Conservation (phyloP, 345 rosid genomes). For the Aquilaria sinensis region DNA sequence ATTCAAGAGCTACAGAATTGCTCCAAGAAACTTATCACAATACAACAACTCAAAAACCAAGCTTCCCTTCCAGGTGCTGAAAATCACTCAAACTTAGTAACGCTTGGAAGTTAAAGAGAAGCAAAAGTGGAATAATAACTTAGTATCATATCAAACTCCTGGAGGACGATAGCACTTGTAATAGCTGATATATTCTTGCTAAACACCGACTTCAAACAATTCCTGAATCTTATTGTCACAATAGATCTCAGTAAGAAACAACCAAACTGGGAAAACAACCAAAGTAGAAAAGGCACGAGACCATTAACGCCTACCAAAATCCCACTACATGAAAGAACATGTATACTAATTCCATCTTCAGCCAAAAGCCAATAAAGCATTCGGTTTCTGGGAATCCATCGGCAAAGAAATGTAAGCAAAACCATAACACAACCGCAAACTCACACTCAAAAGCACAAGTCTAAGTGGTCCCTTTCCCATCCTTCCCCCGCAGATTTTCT, state of each 20-base stretch:
- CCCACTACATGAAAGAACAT: not conserved
- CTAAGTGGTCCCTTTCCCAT: not conserved
- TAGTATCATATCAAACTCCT: too few relatives aligned
- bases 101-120: too few relatives aligned
- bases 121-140: too few relatives aligned
- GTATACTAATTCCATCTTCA: not conserved
- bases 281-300: not conserved
- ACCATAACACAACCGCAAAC: not conserved
- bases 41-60: not conserved
- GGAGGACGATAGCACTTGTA: too few relatives aligned
- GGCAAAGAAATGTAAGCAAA: not conserved
- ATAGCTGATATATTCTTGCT: too few relatives aligned
- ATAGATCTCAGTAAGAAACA: not conserved
- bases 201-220: not conserved
- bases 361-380: constrained; percentile 5
- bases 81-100: not conserved
- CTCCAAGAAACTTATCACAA: not conserved
- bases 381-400: not conserved
- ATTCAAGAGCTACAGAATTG: not conserved
- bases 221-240: constrained; percentile 1
- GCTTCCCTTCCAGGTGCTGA: not conserved
- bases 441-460: not conserved
- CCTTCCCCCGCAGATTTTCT: constrained; percentile 4
- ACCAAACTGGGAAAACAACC: not conserved
- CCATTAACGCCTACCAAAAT: not conserved